Evolutionary conservation across 805 yeast genomes (phyloP).

Genomic region (Kodamaea jinghongensis): DNA sequence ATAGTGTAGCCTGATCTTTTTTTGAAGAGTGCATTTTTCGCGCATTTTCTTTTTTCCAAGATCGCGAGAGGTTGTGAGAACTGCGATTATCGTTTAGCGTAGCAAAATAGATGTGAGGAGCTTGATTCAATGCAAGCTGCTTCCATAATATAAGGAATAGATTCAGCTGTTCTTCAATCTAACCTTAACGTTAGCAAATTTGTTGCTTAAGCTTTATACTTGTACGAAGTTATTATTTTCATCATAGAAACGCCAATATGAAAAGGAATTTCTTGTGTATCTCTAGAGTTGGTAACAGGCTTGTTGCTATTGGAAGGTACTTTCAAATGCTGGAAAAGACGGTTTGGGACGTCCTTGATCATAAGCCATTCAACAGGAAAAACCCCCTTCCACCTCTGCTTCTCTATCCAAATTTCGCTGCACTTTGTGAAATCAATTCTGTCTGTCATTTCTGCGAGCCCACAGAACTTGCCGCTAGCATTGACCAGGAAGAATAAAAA

Average conservation of each 20-base stretch:
- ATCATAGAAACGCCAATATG: constrained; percentile 48
- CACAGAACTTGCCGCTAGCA: constrained; percentile 56
- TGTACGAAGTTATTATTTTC: constrained; percentile 37
- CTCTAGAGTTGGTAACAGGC: constrained; percentile 59
- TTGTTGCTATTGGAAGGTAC: constrained; percentile 45
- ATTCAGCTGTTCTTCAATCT: too few relatives aligned
- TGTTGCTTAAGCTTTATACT: not conserved
- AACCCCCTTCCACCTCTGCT: constrained; percentile 49
- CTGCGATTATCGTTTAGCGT: too few relatives aligned
- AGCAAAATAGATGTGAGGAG: too few relatives aligned
- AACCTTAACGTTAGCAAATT: too few relatives aligned
- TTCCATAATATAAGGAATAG: too few relatives aligned
- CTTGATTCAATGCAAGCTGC: too few relatives aligned
- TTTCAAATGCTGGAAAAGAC: constrained; percentile 42
- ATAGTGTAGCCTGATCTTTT: constrained; percentile 1
- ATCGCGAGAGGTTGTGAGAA: too few relatives aligned
- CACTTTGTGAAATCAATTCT: constrained; percentile 33
- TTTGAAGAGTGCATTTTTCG: not conserved
- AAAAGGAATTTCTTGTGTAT: constrained; percentile 56
- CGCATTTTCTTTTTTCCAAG: too few relatives aligned
- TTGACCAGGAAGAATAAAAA: constrained; percentile 58
- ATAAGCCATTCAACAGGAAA: constrained; percentile 55
- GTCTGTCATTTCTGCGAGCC: constrained; percentile 52
- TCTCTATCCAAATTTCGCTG: constrained; percentile 47
- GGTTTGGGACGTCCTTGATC: constrained; percentile 51